These are phyloP conservation scores for Trichoderma koningiopsis DNA, from an alignment of 2,329 filamentous ascomycete genomes.

Conservation along the genomic window DNA sequence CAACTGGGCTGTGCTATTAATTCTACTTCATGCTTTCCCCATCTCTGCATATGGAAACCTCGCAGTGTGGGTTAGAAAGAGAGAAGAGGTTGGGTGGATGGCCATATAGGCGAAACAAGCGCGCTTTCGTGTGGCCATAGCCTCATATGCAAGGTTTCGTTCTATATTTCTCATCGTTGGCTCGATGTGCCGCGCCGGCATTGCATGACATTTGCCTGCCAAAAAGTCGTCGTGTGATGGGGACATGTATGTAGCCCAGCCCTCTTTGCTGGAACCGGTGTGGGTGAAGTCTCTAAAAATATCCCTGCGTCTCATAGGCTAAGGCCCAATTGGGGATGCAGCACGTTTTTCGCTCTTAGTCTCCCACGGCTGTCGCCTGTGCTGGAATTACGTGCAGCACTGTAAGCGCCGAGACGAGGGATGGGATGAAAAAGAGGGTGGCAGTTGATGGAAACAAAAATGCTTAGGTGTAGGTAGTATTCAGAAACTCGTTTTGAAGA, in stretches of 20 bases:
- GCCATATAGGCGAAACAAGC: conserved; percentile 2
- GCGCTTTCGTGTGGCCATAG: not conserved
- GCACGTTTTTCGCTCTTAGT: not conserved
- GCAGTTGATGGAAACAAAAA: not conserved
- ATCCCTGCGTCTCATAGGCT: not conserved
- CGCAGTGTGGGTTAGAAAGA: not conserved
- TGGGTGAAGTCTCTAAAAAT: not conserved
- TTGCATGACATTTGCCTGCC: not conserved
- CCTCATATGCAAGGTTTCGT: not conserved
- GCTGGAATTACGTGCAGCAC: not conserved
- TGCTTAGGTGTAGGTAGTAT: not conserved
- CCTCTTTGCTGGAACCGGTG: not conserved
- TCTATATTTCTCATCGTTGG: not conserved
- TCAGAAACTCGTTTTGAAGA: not conserved
- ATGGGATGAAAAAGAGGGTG: not conserved
- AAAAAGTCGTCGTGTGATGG: not conserved
- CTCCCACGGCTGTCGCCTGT: not conserved
- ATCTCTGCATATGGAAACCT: not conserved
- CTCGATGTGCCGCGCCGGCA: not conserved
- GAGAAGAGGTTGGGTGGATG: not conserved
- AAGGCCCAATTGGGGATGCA: not conserved
- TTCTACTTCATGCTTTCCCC: not conserved
- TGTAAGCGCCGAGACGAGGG: not conserved
- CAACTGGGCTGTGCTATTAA: conserved; percentile 5
- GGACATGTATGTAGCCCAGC: not conserved